Evolutionary conservation across 768 basidiomycete genomes (phyloP), one percentile per base, ranked within the genome.

Genomic region (Mrakia hoshinonis): DNA sequence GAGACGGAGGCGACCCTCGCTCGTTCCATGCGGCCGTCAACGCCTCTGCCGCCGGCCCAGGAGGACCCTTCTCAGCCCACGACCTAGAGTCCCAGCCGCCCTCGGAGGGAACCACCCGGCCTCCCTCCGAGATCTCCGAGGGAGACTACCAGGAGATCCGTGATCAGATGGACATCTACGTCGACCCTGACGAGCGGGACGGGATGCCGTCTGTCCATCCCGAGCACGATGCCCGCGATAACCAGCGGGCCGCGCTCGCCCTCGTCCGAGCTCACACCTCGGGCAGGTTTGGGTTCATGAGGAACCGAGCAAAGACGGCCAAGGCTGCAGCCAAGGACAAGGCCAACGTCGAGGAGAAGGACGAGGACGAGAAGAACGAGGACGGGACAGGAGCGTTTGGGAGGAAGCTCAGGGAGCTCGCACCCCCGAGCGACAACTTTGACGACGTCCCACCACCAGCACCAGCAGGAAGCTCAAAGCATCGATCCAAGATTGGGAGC

Each of bases 111-210:
- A 95, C 96, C 10, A 98, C 96, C 6, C 85, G 98, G 18, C 96
- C 98, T 79, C 93, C 97, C 76, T 85, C 82, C 0, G 92, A 92
- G 76, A 91, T 95, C 2, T 85, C 88, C 49, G 96, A 98, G 83
- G 98, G 95, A 93, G 90, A 96, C 0, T 82, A 97, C 39, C 84
- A 93, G 51, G 92, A 92, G 81, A 97, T 95, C 80, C 86, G 91
- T 61, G 87, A 83, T 74, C 80, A 90, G 10, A 81, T 97, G 63
- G 82, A 78, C 69, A 74, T 76, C 61, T 87, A 83, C 76, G 87
- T 90, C 74, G 85, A 85, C 67, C 83, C 85, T 0, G 78, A 83
- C 61, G 89, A 91, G 77, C 84, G 82, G 61, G 86, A 85, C 48
- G 89, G 89, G 0, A 77, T 91, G 34, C 86, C 86, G 0, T 82